Conservation (phyloP, 805 yeast species). For the Candida tammaniensis region DNA sequence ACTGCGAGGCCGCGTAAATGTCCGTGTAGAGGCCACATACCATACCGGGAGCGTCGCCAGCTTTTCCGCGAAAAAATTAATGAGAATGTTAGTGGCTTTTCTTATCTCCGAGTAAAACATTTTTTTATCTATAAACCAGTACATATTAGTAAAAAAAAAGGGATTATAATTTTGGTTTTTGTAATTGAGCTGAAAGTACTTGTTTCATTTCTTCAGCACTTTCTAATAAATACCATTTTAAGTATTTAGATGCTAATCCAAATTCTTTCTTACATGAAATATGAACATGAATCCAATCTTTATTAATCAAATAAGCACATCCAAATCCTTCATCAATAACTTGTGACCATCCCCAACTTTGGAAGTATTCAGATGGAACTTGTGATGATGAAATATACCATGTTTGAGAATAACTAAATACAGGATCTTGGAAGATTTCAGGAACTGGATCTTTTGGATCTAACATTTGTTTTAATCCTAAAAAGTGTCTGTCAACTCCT, state of each 20-base stretch:
- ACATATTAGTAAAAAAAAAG: too few relatives aligned
- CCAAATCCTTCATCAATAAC: conserved; percentile 94
- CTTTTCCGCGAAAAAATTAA: too few relatives aligned
- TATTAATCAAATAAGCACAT: conserved; percentile 87
- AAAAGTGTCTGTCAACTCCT: conserved; percentile 92
- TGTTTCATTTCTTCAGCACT: conserved; percentile 81
- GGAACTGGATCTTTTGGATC: conserved; percentile 59
- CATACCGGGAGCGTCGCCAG: too few relatives aligned
- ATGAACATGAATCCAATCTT: conserved; percentile 81
- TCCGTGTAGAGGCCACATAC: too few relatives aligned
- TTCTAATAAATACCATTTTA: conserved; percentile 67
- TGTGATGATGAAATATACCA: conserved; percentile 93
- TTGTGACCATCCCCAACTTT: conserved; percentile 95
- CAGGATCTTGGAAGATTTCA: conserved; percentile 69
- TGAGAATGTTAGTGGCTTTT: too few relatives aligned
- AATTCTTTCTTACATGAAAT: conserved; percentile 69
- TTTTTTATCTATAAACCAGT: too few relatives aligned
- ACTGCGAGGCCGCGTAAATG: too few relatives aligned
- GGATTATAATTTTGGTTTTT: conserved; percentile 39
- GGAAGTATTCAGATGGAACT: conserved; percentile 73
- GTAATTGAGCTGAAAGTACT: conserved; percentile 46
- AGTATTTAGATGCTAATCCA: conserved; percentile 52
- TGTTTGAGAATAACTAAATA: conserved; percentile 69
- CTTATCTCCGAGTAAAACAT: too few relatives aligned
- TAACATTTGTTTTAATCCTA: conserved; percentile 78